A percentile compares a stretch with the other conserved stretches of the same genome.
These are phyloP conservation scores for Vinca minor DNA, from an alignment of 257 asterid genomes.

Conservation along the genomic window DNA sequence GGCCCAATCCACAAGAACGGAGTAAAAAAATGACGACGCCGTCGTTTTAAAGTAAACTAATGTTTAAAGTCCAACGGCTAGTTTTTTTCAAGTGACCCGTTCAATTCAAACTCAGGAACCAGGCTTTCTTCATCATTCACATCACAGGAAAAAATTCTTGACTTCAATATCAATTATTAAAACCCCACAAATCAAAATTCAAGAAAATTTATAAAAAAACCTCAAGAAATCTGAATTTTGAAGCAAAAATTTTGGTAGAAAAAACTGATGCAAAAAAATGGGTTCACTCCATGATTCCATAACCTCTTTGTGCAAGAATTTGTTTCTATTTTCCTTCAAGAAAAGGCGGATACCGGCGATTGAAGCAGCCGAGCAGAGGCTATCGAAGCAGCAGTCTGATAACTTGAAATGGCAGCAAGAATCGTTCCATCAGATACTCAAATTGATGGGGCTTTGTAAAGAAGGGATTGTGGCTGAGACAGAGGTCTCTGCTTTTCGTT, in stretches of 20 bases:
- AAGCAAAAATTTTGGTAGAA: neutral
- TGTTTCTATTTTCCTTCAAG: slow-evolving; percentile 84
- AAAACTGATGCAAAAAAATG: slow-evolving; percentile 35
- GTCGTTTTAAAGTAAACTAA: slow-evolving; percentile 9
- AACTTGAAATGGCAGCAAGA: slow-evolving; percentile 97
- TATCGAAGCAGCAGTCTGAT: slow-evolving; percentile 76
- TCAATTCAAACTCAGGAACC: slow-evolving; percentile 13
- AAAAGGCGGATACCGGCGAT: slow-evolving; percentile 75
- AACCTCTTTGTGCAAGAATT: slow-evolving; percentile 72
- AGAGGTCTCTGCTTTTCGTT: slow-evolving; percentile 74
- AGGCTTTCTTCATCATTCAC: slow-evolving; percentile 6
- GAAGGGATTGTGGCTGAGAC: slow-evolving; percentile 68
- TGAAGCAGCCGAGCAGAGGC: slow-evolving; percentile 83
- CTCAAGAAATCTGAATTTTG: neutral
- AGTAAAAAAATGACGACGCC: neutral
- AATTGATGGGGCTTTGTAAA: slow-evolving; percentile 70
- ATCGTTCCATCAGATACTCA: slow-evolving; percentile 79
- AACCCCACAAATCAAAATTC: slow-evolving; percentile 6
- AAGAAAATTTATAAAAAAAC: neutral
- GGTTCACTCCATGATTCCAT: slow-evolving; percentile 74
- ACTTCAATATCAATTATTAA: no score
- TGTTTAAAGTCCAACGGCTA: slow-evolving; percentile 30
- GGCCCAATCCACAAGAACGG: neutral
- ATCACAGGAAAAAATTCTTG: slow-evolving; percentile 11
- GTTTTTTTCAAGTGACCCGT: slow-evolving; percentile 20